phyloP scores from a whole-genome alignment of 176 grass and related monocot species.

The barley (Hordeum vulgare) region MorexV3_pseudomolecules_assembly NC_058519.1:118832533-118833032 shows the following conservation, averaged over 20 bases:
- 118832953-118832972: conserved; percentile 74
- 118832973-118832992: conserved; percentile 60
- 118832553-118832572: conserved; percentile 91
- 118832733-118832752: conserved; percentile 92
- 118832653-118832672: conserved; percentile 87
- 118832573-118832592: conserved; percentile 76
- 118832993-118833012: conserved; percentile 55
- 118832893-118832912: conserved; percentile 77
- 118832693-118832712: conserved; percentile 96
- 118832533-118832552: conserved; percentile 76
- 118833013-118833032: conserved; percentile 58
- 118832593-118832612: conserved; percentile 77
- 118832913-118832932: conserved; percentile 93
- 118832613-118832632: conserved; percentile 92
- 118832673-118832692: conserved; percentile 89
- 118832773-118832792: conserved; percentile 89
- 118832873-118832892: conserved; percentile 78
- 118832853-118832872: conserved; percentile 99
- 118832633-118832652: conserved; percentile 96
- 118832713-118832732: conserved; percentile 94
- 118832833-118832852: conserved; percentile 79
- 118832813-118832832: conserved; percentile 78
- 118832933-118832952: conserved; percentile 88
- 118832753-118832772: conserved; percentile 91
- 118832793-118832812: conserved; percentile 93